Evolutionary conservation across 192 early-diverging fungal species (phyloP).

Genomic region (Entomortierella lignicola): DNA sequence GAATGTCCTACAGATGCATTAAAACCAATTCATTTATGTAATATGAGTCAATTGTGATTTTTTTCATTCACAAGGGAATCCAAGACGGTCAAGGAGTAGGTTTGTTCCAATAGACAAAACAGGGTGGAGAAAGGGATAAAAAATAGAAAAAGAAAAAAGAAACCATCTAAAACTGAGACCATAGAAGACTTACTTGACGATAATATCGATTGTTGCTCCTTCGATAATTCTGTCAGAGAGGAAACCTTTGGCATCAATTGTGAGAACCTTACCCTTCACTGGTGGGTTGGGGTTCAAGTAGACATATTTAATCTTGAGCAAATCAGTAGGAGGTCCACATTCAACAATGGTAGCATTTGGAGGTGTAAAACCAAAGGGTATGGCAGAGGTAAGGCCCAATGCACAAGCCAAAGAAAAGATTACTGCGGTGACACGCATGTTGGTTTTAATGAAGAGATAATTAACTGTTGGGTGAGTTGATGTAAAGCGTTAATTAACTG

Average conservation of each 20-base stretch:
- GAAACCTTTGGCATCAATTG: constrained; percentile 58
- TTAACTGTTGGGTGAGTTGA: neutral
- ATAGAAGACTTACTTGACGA: constrained; percentile 59
- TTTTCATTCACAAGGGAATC: too few relatives aligned
- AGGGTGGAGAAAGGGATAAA: too few relatives aligned
- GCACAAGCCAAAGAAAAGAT: constrained; percentile 29
- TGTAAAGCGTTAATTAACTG: neutral
- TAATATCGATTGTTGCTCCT: constrained; percentile 57
- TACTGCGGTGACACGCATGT: constrained; percentile 37
- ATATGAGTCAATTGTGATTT: too few relatives aligned
- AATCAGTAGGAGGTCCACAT: constrained; percentile 22
- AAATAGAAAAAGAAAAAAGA: too few relatives aligned
- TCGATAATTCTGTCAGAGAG: constrained; percentile 54
- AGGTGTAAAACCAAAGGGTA: constrained; percentile 5
- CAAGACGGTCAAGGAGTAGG: too few relatives aligned
- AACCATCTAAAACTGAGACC: neutral
- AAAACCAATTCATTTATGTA: too few relatives aligned
- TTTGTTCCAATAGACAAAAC: too few relatives aligned
- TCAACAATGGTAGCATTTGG: constrained; percentile 20
- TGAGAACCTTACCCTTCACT: constrained; percentile 55
- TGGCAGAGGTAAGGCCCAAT: constrained; percentile 12
- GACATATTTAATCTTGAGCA: constrained; percentile 56
- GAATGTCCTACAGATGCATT: too few relatives aligned
- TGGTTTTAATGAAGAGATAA: neutral
- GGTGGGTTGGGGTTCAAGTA: constrained; percentile 63